Base-by-base conservation (phyloP, 371 early-diverging fungal species). In the Thermomucor indicae-seudaticae region DNA sequence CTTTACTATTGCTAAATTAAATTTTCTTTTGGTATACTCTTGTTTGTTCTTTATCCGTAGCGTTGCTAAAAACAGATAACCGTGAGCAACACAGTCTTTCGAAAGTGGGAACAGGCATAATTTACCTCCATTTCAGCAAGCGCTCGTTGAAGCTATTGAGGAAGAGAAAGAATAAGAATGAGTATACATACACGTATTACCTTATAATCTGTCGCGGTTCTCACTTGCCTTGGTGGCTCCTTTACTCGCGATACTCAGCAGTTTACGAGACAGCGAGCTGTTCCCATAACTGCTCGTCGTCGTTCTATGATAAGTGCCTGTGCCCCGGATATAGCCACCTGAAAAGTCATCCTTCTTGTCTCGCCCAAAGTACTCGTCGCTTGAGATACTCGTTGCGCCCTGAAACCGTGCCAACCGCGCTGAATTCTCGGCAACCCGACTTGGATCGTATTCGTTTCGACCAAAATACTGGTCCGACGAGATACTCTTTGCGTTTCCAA, bases 401-500 rank as follows among this genome's bases (percentile, higher is more conserved):
- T 78, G 70, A 59, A 92, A 91, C 45, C 81, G 67, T 20, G 75
- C 72, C n/a, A 92, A 67, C 2, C 84, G 78, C 4, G 62, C 71
- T 20, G 66, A 60, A 23, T 82, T 78, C 47, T 84, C 84, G 2
- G 78, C 64, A 39, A 76, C 73, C 1, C 58, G 64, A 19, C 60
- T 57, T 27, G 78, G 78, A 59, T 84, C 83, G 45, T 86, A 89
- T 23, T 71, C 70, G 41, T 85, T 83, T 30, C 94, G 81, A 8
- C 85, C 88, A 81, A 95, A 95, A 70, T 83, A 95, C 67, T 92
- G 90, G 52, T 93, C 94, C 4, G 91, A 87, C 2, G 90, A 90
- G 45, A 95, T 92, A 19, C 87, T 82, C 55, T 88, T 90, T 12
- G 53, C 53, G 35, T 58, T 72, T 6, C 83, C 84, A 66, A 95